A percentile compares a stretch with the other conserved stretches of the same genome.
These are phyloP conservation scores for Thoreauomyces humboldtii DNA, from an alignment of 192 early-diverging fungal genomes.

Conservation along the genomic window DNA sequence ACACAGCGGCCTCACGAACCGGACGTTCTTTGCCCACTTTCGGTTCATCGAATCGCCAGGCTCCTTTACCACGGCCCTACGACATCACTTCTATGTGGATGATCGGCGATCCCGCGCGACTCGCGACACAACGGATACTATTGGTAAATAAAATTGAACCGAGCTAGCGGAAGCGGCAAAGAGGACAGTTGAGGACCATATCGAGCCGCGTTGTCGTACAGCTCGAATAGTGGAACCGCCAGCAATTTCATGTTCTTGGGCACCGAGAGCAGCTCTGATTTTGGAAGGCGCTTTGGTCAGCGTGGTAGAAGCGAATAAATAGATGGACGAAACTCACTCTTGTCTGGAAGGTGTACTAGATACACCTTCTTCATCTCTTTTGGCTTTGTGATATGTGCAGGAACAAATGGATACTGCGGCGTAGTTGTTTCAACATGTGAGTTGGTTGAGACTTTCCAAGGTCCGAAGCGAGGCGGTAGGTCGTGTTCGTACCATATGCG, in stretches of 20 bases:
- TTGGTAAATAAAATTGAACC: conserved; percentile 44
- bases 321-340: conserved; percentile 44
- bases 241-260: conserved; percentile 78
- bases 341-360: conserved; percentile 69
- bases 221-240: conserved; percentile 76
- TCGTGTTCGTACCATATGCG: conserved; percentile 70
- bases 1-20: too few species aligned
- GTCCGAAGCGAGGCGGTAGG: too few species aligned
- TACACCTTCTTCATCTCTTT: conserved; percentile 76
- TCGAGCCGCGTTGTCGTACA: conserved; percentile 73
- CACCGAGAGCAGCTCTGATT: conserved; percentile 62
- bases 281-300: neutral
- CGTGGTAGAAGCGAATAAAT: too few species aligned
- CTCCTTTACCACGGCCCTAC: too few species aligned
- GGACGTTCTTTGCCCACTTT: too few species aligned
- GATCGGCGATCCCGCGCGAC: too few species aligned
- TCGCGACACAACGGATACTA: too few species aligned
- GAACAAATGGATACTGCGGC: conserved; percentile 71
- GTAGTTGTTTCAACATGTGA: neutral
- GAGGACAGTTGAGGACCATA: conserved; percentile 70
- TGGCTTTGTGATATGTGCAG: conserved; percentile 73
- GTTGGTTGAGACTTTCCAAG: too few species aligned
- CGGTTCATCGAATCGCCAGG: too few species aligned
- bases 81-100: too few species aligned
- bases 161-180: conserved; percentile 60